Conservation (phyloP, 331 rosid genomes). For the Malus hybrid region DNA sequence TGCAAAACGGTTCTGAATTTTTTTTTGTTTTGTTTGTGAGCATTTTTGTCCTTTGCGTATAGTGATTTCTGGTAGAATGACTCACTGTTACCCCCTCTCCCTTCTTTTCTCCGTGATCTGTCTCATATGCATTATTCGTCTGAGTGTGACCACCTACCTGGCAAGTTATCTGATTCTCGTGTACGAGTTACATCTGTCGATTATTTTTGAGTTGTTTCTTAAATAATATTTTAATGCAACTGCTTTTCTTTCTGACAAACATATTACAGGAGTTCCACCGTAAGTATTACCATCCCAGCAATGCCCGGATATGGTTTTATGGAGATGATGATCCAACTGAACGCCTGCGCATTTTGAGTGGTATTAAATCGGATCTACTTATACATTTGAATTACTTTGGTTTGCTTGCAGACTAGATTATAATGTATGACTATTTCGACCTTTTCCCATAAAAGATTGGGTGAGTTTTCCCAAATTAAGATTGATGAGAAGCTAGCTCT, state of each 20-base stretch:
- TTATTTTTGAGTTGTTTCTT: not conserved
- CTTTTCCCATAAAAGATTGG: not conserved
- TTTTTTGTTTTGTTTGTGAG: no score
- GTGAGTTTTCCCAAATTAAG: not conserved
- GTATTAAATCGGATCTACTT: slow-evolving; percentile 28
- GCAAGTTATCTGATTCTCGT: not conserved
- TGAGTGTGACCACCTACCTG: not conserved
- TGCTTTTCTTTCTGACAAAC: not conserved
- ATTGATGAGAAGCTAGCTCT: not conserved
- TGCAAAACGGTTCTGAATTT: not conserved
- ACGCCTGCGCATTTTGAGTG: slow-evolving; percentile 76
- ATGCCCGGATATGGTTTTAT: slow-evolving; percentile 92
- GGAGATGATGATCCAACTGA: slow-evolving; percentile 94
- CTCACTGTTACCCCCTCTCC: not conserved
- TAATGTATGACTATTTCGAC: not conserved
- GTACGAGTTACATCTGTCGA: not conserved
- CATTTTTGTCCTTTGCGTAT: no score
- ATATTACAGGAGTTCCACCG: slow-evolving; percentile 74
- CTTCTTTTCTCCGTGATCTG: not conserved
- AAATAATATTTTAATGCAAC: not conserved
- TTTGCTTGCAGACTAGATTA: not conserved
- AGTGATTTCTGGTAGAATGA: no score
- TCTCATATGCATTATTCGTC: not conserved
- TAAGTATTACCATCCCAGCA: slow-evolving; percentile 90
- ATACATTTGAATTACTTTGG: not conserved